phyloP scores from a whole-genome alignment of 129 eudicot species.

The Escallonia herrerae region DNA sequence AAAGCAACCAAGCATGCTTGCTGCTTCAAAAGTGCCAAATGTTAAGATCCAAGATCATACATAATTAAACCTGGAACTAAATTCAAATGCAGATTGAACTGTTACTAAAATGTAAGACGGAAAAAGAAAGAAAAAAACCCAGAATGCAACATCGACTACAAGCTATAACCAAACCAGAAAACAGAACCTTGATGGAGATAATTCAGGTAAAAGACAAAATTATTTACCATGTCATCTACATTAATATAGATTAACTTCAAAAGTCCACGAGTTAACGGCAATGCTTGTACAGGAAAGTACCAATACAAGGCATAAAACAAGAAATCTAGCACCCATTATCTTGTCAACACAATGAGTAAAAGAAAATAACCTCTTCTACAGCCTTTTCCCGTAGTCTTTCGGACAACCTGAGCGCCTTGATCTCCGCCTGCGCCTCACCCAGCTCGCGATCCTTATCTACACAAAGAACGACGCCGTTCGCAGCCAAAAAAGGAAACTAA shows the following conservation, averaged over 20 bases:
- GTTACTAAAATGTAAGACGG: too few relatives aligned
- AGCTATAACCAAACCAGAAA: too few relatives aligned
- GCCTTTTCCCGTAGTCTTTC: constrained; percentile 85
- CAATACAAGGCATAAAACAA: neutral
- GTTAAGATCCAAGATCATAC: too few relatives aligned
- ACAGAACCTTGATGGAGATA: neutral
- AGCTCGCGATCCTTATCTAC: constrained; percentile 86
- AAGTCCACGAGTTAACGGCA: neutral
- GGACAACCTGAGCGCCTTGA: constrained; percentile 73
- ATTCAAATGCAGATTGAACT: too few relatives aligned
- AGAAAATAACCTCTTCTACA: constrained; percentile 70
- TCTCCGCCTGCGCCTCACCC: constrained; percentile 79
- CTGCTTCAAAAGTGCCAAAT: too few relatives aligned
- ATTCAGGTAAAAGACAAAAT: neutral
- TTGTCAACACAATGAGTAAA: neutral
- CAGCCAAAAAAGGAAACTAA: constrained; percentile 8
- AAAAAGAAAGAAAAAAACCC: too few relatives aligned
- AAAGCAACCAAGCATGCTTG: neutral
- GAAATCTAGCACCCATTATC: neutral
- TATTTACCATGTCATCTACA: neutral
- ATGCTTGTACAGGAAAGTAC: neutral
- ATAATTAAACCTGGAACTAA: too few relatives aligned
- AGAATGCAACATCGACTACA: neutral
- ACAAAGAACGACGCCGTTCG: constrained; percentile 16
- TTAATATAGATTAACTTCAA: neutral